Conservation (phyloP, 192 early-diverging fungal species). For the Coemansia sp. region DNA sequence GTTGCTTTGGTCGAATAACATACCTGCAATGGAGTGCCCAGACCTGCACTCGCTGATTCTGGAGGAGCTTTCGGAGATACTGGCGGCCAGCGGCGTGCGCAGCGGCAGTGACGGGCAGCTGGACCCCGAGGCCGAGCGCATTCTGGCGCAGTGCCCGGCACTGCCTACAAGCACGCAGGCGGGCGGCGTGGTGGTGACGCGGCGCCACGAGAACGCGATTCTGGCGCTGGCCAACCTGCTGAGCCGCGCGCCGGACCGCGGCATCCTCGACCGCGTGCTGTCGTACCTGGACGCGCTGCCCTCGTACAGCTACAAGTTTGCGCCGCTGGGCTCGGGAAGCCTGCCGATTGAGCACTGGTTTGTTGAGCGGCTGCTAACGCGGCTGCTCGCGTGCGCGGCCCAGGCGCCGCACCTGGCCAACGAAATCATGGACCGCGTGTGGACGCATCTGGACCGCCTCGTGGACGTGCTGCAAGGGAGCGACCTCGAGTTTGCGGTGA, state of each 20-base stretch:
- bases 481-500: slow-evolving; percentile 9
- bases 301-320: slow-evolving; percentile 17
- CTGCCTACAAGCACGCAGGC: slow-evolving; percentile 1
- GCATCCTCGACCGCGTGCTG: slow-evolving; percentile 32
- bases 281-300: slow-evolving; percentile 33
- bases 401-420: slow-evolving; percentile 8
- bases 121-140: slow-evolving; percentile 19
- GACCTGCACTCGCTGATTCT: slow-evolving; percentile 51
- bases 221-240: slow-evolving; percentile 49
- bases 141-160: slow-evolving; percentile 36
- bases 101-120: neutral
- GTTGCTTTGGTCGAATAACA: neutral
- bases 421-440: slow-evolving; percentile 24
- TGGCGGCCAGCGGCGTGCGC: slow-evolving; percentile 20
- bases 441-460: slow-evolving; percentile 23
- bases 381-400: slow-evolving; percentile 34
- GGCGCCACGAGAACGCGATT: slow-evolving; percentile 47
- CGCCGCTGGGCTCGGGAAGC: slow-evolving; percentile 15
- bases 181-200: neutral
- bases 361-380: slow-evolving; percentile 15
- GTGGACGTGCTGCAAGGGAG: slow-evolving; percentile 11
- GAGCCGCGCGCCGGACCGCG: neutral
- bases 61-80: slow-evolving; percentile 46
- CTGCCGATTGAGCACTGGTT: slow-evolving; percentile 29
- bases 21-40: slow-evolving; percentile 23